Conservation (phyloP, 148 eudicot species). For the Diospyros lotus region DNA sequence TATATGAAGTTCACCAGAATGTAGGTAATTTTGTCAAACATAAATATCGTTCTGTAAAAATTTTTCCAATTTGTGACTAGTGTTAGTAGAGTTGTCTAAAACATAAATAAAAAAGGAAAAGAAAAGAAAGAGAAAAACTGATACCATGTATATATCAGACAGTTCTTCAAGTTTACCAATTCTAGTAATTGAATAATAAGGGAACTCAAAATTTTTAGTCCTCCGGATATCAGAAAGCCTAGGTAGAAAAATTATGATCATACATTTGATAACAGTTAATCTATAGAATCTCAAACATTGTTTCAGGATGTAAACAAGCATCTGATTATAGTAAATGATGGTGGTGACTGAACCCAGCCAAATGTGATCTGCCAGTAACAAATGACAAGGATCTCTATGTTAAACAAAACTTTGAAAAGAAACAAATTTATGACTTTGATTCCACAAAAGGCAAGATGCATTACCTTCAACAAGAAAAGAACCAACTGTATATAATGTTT, state of each 20-base stretch:
- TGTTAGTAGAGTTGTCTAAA: not conserved
- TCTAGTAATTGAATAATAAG: not conserved
- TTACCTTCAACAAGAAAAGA: too few species aligned
- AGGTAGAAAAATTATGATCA: not conserved
- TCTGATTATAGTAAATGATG: not conserved
- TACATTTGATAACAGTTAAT: not conserved
- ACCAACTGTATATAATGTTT: too few species aligned
- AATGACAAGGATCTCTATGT: not conserved
- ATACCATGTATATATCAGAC: not conserved
- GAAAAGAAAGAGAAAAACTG: not conserved
- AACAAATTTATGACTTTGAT: not conserved
- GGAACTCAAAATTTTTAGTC: not conserved
- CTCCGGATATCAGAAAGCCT: too few species aligned
- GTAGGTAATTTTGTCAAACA: not conserved
- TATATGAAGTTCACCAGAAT: not conserved
- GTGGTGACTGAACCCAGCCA: not conserved
- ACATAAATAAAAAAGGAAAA: not conserved
- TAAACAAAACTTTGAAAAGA: not conserved
- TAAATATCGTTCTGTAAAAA: not conserved
- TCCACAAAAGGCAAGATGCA: not conserved
- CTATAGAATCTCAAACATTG: not conserved
- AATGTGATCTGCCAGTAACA: not conserved
- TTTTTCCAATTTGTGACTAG: not conserved
- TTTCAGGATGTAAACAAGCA: not conserved
- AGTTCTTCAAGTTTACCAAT: conserved; percentile 1